Evolutionary conservation across 805 yeast species (phyloP), one percentile per base, ranked within the genome.

Genomic region (Candida bentonensis): DNA sequence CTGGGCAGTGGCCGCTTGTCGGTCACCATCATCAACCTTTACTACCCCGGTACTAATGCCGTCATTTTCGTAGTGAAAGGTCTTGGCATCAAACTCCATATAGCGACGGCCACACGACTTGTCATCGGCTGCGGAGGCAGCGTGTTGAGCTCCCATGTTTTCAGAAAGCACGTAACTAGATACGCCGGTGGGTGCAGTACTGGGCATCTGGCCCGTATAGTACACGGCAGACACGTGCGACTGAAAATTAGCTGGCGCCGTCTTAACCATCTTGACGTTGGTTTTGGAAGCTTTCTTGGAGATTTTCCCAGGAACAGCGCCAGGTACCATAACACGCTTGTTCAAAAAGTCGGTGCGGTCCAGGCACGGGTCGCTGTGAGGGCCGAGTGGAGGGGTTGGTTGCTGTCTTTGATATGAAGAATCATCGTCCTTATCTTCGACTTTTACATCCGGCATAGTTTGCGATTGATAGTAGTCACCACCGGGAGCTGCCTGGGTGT

Each of bases 331-430:
- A n/a, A n/a, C n/a, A n/a, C n/a, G n/a, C n/a, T n/a, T n/a, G n/a
- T n/a, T n/a, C n/a, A n/a, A n/a, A n/a, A n/a, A n/a, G n/a, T n/a
- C n/a, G n/a, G n/a, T n/a, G n/a, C n/a, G n/a, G n/a, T 30, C 36
- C 20, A 11, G 20, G n/a, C 17, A 30, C 5, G 36, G 17, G 20
- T 30, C 36, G 36, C 36, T 30, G 36, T 30, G 17, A n/a, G 36
- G 36, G 20, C 36, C 36, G 7, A 30, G 36, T 3, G 42, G 42
- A 15, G 42, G 42, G 5, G 26, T 40, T 4, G 23, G 41, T 15
- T 39, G 26, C 23, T 39, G 41, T 11, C 41, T 39, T 39, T 39
- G 41, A 20, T 30, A 30, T 7, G 17, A 9, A 30, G 7, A 11
- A 13, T 25, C 27, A 25, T 25, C 27, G 7, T 7, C 13, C 5